phyloP scores from a whole-genome alignment of 805 yeast species.

The Jamesozyma piceae region DNA sequence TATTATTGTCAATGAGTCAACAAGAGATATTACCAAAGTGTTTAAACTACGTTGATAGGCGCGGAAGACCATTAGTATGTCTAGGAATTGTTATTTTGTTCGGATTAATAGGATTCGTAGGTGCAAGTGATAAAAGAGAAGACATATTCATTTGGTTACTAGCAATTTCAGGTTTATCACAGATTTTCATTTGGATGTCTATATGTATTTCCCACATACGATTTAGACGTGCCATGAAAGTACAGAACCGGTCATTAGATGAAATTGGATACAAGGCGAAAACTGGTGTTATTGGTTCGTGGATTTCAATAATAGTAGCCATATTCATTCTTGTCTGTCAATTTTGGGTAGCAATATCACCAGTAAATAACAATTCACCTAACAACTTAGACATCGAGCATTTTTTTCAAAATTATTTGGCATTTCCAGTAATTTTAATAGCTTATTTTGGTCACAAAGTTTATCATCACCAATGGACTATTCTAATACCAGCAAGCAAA shows the following conservation, averaged over 20 bases:
- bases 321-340: conserved; percentile 49
- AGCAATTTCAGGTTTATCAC: conserved; percentile 68
- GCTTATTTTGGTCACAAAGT: conserved; percentile 39
- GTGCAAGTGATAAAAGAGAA: conserved; percentile 48
- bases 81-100: conserved; percentile 34
- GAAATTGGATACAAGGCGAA: conserved; percentile 52
- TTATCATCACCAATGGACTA: conserved; percentile 28
- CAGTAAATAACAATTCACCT: conserved; percentile 29
- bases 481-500: conserved; percentile 34
- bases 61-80: conserved; percentile 49
- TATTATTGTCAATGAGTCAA: conserved; percentile 42
- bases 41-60: conserved; percentile 39
- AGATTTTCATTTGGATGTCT: conserved; percentile 75
- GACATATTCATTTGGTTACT: conserved; percentile 65
- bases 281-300: conserved; percentile 51
- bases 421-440: conserved; percentile 36
- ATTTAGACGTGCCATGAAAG: conserved; percentile 48
- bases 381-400: conserved; percentile 23
- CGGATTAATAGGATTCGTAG: conserved; percentile 52
- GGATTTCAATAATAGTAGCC: conserved; percentile 43
- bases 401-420: conserved; percentile 46
- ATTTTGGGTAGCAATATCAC: conserved; percentile 67
- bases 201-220: conserved; percentile 60
- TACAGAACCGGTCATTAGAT: conserved; percentile 43
- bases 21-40: conserved; percentile 44